These are phyloP conservation scores for Fraxinus angustifolia DNA, from an alignment of 305 asterid species.

Conservation along the genomic window DNA sequence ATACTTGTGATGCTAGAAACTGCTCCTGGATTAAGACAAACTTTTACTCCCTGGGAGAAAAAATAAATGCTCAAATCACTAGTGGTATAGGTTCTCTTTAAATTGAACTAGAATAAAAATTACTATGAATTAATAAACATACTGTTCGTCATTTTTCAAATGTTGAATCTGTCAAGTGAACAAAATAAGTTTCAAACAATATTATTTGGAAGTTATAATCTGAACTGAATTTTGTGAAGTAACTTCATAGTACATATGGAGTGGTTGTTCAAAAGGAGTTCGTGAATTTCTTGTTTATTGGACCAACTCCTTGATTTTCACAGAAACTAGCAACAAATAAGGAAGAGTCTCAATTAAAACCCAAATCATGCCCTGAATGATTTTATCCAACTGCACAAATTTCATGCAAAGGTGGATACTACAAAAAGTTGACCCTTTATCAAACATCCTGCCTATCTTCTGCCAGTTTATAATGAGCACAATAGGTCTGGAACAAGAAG, in stretches of 20 bases:
- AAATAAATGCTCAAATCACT: slow-evolving; percentile 17
- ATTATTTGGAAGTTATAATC: background rate
- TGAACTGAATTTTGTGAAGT: background rate
- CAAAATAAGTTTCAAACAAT: background rate
- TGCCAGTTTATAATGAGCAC: background rate
- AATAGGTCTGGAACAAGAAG: background rate
- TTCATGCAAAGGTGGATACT: background rate
- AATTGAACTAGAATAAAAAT: background rate
- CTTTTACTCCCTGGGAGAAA: slow-evolving; percentile 69
- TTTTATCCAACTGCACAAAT: background rate
- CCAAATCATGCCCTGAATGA: background rate
- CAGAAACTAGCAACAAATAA: background rate
- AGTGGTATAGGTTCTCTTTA: background rate
- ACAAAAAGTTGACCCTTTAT: background rate
- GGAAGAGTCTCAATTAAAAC: background rate
- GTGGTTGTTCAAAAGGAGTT: background rate
- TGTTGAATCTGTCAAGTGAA: background rate
- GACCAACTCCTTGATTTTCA: background rate
- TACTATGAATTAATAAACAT: background rate
- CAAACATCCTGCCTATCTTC: background rate
- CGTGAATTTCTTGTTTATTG: background rate
- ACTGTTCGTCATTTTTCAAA: background rate
- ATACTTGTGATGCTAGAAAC: slow-evolving; percentile 44
- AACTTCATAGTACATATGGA: background rate
- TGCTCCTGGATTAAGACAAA: slow-evolving; percentile 57